Evolutionary conservation across 345 rosid genomes (phyloP), one percentile per base, ranked within the genome.

Genomic region (Aethionema arabicum): DNA sequence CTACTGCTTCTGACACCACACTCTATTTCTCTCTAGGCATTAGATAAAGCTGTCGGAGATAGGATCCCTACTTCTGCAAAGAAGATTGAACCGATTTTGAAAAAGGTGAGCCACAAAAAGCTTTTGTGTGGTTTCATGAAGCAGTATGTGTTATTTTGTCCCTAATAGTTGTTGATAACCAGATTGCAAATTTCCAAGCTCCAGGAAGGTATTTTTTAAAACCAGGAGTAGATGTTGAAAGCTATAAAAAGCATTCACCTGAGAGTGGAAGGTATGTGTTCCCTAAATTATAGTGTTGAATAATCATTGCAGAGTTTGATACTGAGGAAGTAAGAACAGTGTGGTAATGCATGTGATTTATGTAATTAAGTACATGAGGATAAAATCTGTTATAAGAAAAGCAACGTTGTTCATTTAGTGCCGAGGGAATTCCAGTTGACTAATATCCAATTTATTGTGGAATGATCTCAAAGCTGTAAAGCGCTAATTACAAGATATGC

Each of bases 141-240:
- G 37, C 47, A 55, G 30, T 30, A 30, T 64, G 61, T 64, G 50
- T 57, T 63, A 63, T 67, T 66, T 35, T 65, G 59, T 72, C 73
- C 50, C 53, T 56, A 58, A 73, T 66, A 59, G 44, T 64, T 72
- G 66, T 77, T 76, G 71, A 64, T 42, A 51, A 59, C 67, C 82
- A 93, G 99, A 87, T 93, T 72, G 96, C 97, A 47, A 73, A 48
- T 78, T 83, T 72, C 69, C 95, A 84, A 80, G 85, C 90, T 76
- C 83, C 85, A 12, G 96, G 90, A 63, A 79, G 78, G 70, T 93
- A 90, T 79, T 52, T 82, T 78, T 78, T 90, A 84, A 90, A 85
- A 79, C 69, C 75, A 49, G 87, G 74, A 65, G 74, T 72, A 56
- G 96, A 87, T 48, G 69, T 77, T 66, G 95, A 83, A 53, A 71